A percentile compares a stretch with the other conserved stretches of the same genome.
Evolutionary conservation across 2,329 filamentous ascomycete genomes (phyloP).

Genomic region (Exophiala calicioides): DNA sequence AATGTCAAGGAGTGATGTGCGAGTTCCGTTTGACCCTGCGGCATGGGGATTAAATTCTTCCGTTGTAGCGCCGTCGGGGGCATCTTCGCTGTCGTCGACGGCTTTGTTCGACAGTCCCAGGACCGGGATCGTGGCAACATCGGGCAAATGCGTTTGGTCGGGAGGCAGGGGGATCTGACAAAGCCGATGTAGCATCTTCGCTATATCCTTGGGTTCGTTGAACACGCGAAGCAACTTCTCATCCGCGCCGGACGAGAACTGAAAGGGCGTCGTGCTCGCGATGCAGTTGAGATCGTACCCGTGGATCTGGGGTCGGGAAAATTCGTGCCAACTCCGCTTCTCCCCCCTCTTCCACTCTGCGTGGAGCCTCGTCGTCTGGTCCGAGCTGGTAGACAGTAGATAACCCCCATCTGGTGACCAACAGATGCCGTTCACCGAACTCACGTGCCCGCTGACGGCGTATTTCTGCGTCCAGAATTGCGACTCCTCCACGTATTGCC

Average conservation of each 20-base stretch:
- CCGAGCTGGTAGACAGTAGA: constrained; percentile 81
- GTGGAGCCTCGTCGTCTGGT: constrained; percentile 90
- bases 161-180: constrained; percentile 57
- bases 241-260: constrained; percentile 92
- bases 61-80: constrained; percentile 34
- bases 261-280: constrained; percentile 68
- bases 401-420: constrained; percentile 85
- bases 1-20: constrained; percentile 56
- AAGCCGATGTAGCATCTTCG: constrained; percentile 68
- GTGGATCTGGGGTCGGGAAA: constrained; percentile 93
- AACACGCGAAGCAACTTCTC: constrained; percentile 98
- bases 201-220: constrained; percentile 80
- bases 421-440: constrained; percentile 74
- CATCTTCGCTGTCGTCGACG: constrained; percentile 57
- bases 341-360: constrained; percentile 68
- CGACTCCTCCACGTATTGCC: constrained; percentile 63
- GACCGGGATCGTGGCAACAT: constrained; percentile 91
- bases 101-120: constrained; percentile 96
- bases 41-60: constrained; percentile 42
- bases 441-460: constrained; percentile 80
- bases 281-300: constrained; percentile 98
- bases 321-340: constrained; percentile 80
- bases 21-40: constrained; percentile 55
- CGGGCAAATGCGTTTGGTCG: constrained; percentile 60
- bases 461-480: constrained; percentile 76